phyloP scores from a whole-genome alignment of 768 basidiomycete genomes.

The Sistotremastrum suecicum region DNA sequence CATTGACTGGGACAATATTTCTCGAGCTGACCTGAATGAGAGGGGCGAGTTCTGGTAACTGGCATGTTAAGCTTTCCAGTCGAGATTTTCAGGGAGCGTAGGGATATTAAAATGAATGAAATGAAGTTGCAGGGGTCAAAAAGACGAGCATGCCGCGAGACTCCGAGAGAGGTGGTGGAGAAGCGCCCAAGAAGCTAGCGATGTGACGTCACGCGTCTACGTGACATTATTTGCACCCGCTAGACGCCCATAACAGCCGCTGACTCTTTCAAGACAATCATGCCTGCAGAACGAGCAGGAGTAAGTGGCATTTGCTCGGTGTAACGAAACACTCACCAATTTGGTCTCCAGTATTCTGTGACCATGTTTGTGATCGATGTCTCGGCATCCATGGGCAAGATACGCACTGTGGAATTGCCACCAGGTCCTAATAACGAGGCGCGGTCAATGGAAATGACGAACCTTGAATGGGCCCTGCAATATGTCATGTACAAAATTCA shows the following conservation, averaged over 20 bases:
- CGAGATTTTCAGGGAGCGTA: too few relatives aligned
- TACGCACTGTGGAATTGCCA: constrained; percentile 41
- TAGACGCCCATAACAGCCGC: neutral
- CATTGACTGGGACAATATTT: too few relatives aligned
- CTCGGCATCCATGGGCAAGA: constrained; percentile 71
- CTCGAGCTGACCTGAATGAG: too few relatives aligned
- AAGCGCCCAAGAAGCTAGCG: constrained; percentile 21
- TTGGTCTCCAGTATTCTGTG: constrained; percentile 49
- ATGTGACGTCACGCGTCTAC: constrained; percentile 10
- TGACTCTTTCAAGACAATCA: constrained; percentile 18
- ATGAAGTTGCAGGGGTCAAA: constrained; percentile 11
- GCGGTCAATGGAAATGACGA: constrained; percentile 46
- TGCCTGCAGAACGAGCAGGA: constrained; percentile 72
- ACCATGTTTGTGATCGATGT: constrained; percentile 85
- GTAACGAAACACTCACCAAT: constrained; percentile 8
- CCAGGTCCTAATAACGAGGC: constrained; percentile 36
- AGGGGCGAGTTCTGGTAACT: too few relatives aligned
- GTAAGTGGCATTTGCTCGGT: constrained; percentile 27
- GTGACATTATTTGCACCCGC: neutral
- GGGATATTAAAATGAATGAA: constrained; percentile 2
- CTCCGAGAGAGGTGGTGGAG: constrained; percentile 8
- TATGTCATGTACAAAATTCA: constrained; percentile 86
- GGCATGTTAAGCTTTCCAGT: too few relatives aligned
- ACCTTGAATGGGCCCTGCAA: constrained; percentile 71
- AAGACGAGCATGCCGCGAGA: constrained; percentile 14